phyloP scores from a whole-genome alignment of 73 alveolate species.

The Breviolum minutum region DNA sequence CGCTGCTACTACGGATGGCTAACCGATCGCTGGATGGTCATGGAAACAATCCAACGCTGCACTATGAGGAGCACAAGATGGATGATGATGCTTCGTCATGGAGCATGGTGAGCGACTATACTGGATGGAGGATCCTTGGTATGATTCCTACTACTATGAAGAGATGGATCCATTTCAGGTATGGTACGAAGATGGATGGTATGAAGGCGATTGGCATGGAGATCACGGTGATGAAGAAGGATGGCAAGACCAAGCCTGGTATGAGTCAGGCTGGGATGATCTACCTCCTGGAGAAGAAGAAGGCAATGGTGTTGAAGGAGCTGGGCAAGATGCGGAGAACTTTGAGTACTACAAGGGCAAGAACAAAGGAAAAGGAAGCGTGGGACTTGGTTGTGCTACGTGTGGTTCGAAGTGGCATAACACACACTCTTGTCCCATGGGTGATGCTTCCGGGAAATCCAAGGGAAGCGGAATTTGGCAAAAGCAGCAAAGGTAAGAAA shows the following conservation, averaged over 20 bases:
- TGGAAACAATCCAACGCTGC: neutral
- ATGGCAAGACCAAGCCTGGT: neutral
- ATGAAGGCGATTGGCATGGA: neutral
- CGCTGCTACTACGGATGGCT: neutral
- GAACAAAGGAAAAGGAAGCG: neutral
- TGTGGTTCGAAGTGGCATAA: neutral
- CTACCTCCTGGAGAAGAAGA: neutral
- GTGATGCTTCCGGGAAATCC: neutral
- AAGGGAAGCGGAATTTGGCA: too few relatives aligned
- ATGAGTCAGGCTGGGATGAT: neutral
- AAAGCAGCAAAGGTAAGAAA: neutral
- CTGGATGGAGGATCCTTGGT: neutral
- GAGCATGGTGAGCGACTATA: neutral
- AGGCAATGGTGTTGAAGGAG: neutral
- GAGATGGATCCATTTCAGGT: neutral
- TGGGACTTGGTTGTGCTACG: neutral
- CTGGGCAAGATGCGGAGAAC: neutral
- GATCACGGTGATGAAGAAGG: neutral
- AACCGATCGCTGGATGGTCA: neutral
- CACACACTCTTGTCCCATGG: neutral
- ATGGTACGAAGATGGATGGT: neutral
- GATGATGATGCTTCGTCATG: too few relatives aligned
- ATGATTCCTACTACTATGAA: neutral
- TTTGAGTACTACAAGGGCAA: neutral
- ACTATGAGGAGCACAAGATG: neutral